Evolutionary conservation across 345 rosid genomes (phyloP).

Genomic region (Viola odorata): DNA sequence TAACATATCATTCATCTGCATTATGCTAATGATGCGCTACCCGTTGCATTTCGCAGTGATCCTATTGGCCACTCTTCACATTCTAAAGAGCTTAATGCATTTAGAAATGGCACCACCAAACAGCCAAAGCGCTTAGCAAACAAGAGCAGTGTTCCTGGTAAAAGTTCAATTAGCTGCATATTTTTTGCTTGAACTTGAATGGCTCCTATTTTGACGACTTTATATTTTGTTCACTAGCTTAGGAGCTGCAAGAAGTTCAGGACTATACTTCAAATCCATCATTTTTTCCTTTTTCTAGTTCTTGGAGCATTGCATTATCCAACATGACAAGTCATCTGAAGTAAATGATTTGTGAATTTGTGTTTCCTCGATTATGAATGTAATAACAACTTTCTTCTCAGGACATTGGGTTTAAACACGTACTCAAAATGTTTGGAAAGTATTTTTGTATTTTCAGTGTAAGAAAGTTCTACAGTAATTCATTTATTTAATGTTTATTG

Average conservation of each 20-base stretch:
- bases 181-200: not conserved
- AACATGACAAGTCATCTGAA: no score
- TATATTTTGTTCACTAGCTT: not conserved
- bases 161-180: constrained; percentile 8
- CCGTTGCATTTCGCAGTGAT: constrained; percentile 16
- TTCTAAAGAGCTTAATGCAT: constrained; percentile 17
- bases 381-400: no score
- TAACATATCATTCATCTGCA: no score
- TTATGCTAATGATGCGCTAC: not conserved
- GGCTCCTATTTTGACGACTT: not conserved
- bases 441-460: no score
- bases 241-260: not conserved
- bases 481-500: no score
- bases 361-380: no score
- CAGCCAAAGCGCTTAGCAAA: constrained; percentile 22
- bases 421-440: no score
- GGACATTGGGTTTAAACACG: no score
- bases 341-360: no score
- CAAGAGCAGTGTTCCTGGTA: constrained; percentile 39
- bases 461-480: no score
- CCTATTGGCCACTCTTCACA: constrained; percentile 16
- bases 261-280: not conserved
- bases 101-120: constrained; percentile 19
- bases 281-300: no score
- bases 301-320: no score